Percentiles rank a stretch among this genome's conserved stretches.
Evolutionary conservation across 495 filamentous ascomycete species (phyloP).

Genomic region (Talaromyces adpressus): DNA sequence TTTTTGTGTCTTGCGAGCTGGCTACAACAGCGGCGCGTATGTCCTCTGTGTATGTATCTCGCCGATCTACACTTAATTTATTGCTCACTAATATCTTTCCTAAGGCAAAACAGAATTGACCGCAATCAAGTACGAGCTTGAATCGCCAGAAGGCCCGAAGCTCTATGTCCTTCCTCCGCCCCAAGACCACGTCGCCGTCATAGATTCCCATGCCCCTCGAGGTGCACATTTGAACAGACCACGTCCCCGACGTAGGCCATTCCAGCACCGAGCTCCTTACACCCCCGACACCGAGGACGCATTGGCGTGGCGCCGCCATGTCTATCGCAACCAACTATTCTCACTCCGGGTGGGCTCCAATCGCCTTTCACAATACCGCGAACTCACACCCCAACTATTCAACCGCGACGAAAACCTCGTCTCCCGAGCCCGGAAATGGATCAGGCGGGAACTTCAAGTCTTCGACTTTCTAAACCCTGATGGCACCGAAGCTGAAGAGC

Average conservation of each 20-base stretch:
- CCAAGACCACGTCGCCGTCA: conserved; percentile 4
- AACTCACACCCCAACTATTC: conserved; percentile 65
- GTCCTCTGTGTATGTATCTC: conserved; percentile 59
- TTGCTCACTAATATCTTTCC: conserved; percentile 9
- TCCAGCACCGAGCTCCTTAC: conserved; percentile 19
- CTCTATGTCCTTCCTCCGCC: conserved; percentile 38
- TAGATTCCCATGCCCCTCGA: conserved; percentile 5
- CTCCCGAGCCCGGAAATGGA: conserved; percentile 78
- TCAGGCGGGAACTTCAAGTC: conserved; percentile 81
- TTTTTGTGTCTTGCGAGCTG: conserved; percentile 79
- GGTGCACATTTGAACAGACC: not conserved
- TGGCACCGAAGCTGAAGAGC: conserved; percentile 5
- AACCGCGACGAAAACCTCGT: conserved; percentile 56
- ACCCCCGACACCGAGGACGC: conserved; percentile 43
- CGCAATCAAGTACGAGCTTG: conserved; percentile 61
- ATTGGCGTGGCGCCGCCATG: conserved; percentile 58
- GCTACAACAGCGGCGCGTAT: conserved; percentile 65
- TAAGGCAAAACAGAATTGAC: conserved; percentile 56
- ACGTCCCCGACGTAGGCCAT: conserved; percentile 13
- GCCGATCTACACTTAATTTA: not conserved
- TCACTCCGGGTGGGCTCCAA: conserved; percentile 85
- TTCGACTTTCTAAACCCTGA: conserved; percentile 65
- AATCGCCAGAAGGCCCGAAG: conserved; percentile 44
- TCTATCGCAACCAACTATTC: conserved; percentile 73
- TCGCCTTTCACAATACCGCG: conserved; percentile 66